Evolutionary conservation across 495 filamentous ascomycete species (phyloP), one percentile per base, ranked within the genome.

Genomic region (Rusavskia elegans): DNA sequence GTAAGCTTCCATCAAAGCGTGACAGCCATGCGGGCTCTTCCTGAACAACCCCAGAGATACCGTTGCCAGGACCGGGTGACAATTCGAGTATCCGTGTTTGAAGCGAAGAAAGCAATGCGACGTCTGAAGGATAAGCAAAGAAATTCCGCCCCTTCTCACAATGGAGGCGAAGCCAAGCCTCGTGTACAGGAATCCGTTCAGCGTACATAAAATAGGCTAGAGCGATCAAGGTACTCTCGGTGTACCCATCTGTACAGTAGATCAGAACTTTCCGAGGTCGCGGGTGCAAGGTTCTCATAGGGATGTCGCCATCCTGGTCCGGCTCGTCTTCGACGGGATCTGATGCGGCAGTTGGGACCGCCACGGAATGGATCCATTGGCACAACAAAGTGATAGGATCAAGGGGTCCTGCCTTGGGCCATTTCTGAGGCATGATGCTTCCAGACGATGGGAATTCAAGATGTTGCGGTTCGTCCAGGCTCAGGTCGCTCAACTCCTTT

Each of bases 171-270:
- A 96, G 71, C 89, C 89, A 96, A 17, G 92, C 90, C 14, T 84
- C 77, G 30, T 87, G 82, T 0, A 85, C 78, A 0, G 90, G 80
- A 9, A 84, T 70, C 6, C 85, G 85, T 51, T 93, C 84, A 29
- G 85, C 80, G 63, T 85, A 97, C 76, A 90, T 94, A 64, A 80
- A 84, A 65, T 96, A 98, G 20, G 90, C 85, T 35, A 97, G 75
- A 11, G 74, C 87, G 4, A 98, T 72, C 49, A 97, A 68, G 1
- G 90, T 86, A 9, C 83, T 89, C 62, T 98, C 92, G 8, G 92
- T 98, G 64, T 98, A 98, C 23, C 92, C 92, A 67, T 98, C 92
- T 1, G 82, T 80, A 64, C 92, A 96, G 64, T 96, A 88, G 35
- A 98, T 86, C 32, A 96, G 73, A 29, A 96, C 78, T 63, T 78